phyloP scores from a whole-genome alignment of 2,329 filamentous ascomycete species.

The Aspergillus sp. region DNA sequence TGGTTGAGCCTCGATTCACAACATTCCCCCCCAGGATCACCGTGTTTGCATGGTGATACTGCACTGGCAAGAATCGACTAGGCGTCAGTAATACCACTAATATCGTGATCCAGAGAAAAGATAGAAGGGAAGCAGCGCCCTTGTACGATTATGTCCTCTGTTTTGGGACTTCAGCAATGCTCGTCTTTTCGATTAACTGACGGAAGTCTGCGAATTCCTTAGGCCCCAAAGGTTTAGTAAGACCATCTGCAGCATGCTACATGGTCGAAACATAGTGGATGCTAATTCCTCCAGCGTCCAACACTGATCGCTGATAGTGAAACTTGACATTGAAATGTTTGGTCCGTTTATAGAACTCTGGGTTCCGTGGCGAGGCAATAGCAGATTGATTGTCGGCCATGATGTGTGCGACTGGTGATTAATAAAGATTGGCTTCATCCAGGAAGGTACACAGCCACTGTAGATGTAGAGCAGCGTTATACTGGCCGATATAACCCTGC shows the following conservation, averaged over 20 bases:
- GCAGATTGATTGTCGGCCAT: no score
- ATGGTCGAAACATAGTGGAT: conserved; percentile 1
- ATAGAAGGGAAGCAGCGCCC: conserved; percentile 3
- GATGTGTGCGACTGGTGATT: not conserved
- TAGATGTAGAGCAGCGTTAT: no score
- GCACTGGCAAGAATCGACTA: conserved; percentile 4
- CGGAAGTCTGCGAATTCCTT: no score
- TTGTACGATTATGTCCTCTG: not conserved
- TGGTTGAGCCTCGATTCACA: no score
- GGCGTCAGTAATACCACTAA: conserved; percentile 4
- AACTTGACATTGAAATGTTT: conserved; percentile 3
- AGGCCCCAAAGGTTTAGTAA: conserved; percentile 1
- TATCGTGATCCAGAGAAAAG: not conserved
- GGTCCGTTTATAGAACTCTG: not conserved
- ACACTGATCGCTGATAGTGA: no score
- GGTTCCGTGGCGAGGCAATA: not conserved
- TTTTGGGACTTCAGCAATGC: not conserved
- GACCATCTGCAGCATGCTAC: not conserved
- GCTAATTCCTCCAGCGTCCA: not conserved
- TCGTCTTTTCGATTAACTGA: not conserved
- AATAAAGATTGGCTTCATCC: not conserved
- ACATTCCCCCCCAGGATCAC: no score
- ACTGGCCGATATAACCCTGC: no score
- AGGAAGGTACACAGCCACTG: conserved; percentile 9
- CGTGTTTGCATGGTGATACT: no score